Conservation (phyloP, 192 early-diverging fungal species). For the Obelidium mucronatum region DNA sequence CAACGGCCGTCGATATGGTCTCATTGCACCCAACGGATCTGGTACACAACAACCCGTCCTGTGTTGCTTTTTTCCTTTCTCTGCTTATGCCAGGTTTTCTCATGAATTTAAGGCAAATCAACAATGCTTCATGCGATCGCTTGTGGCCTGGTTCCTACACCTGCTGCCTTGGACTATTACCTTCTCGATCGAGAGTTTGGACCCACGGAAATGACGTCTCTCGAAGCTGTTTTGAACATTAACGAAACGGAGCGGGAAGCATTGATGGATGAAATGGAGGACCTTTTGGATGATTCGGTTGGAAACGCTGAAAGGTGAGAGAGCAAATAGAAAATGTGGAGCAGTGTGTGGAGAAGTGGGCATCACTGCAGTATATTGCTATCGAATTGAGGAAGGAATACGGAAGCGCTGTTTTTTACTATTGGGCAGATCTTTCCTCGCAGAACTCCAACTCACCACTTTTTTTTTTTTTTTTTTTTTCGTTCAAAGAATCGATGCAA, state of each 20-base stretch:
- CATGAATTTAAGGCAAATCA: slow-evolving; percentile 66
- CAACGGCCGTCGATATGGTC: slow-evolving; percentile 96
- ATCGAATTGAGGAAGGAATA: background rate
- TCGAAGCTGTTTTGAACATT: slow-evolving; percentile 91
- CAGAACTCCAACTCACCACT: slow-evolving; percentile 74
- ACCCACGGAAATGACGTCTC: slow-evolving; percentile 89
- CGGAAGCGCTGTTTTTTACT: background rate
- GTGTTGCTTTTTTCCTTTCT: background rate
- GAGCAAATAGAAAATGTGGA: slow-evolving; percentile 64
- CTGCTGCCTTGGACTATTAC: slow-evolving; percentile 97
- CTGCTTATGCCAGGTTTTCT: background rate
- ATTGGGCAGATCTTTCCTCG: too few relatives aligned
- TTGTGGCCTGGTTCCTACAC: slow-evolving; percentile 91
- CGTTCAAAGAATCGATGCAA: slow-evolving; percentile 88
- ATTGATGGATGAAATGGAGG: slow-evolving; percentile 47
- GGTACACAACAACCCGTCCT: too few relatives aligned
- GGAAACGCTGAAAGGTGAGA: slow-evolving; percentile 41
- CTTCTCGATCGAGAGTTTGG: slow-evolving; percentile 95
- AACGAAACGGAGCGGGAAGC: slow-evolving; percentile 75
- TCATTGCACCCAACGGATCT: slow-evolving; percentile 94
- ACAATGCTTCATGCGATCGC: slow-evolving; percentile 94
- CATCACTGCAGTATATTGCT: background rate
- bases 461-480: too few relatives aligned
- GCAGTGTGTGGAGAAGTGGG: background rate
- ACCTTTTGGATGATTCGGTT: slow-evolving; percentile 40